Base-by-base conservation (phyloP, 768 basidiomycete species). In the Hydnomerulius pinastri region DNA sequence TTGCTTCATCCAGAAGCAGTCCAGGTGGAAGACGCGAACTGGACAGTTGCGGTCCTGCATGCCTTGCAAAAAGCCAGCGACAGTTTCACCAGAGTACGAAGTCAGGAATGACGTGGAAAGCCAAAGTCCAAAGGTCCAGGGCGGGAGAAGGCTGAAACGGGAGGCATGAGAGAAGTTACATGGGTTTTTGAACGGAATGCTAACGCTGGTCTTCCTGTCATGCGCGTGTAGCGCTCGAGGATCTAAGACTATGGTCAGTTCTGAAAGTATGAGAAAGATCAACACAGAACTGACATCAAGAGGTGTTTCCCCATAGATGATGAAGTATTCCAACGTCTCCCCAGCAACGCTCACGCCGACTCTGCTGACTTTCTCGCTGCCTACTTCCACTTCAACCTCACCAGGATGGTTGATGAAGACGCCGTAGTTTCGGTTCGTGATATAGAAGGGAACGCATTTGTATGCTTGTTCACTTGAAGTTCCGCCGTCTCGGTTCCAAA, bases 101-200 rank as follows among this genome's bases (percentile, higher is more conserved):
- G 88, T 89, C 46, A 86, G 72, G 74, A 90, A 90, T 0, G 85
- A 87, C 3, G 87, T 89, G 12, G 86, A 84, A 30, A 89, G 74
- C 85, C 87, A 89, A 4, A 89, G 79, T 3, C 87, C 87, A 60
- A 84, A 90, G 0, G 86, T 82, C 87, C 87, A 89, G 4, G 79
- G 67, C 2, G 87, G 87, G 24, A 88, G 71, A 7, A 88, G 67
- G 4, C 81, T 87, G 66, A 29, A 68, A 55, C 58, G 6, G 30
- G 8, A 36, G 17, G 9, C 39, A 25, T 40, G 15, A 45, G 23
- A 20, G 4, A 7, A 7, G 25, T 35, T 24, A 17, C 13, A 15
- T 38, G 6, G 13, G n/a, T 32, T 10, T 30, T n/a, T 0, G 12
- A 18, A 15, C 4, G 48, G 15, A 33, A 11, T 38, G 42, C 56